These are phyloP conservation scores for Dianthus caryophyllus DNA, from an alignment of 148 eudicot species.

Conservation along the genomic window DNA sequence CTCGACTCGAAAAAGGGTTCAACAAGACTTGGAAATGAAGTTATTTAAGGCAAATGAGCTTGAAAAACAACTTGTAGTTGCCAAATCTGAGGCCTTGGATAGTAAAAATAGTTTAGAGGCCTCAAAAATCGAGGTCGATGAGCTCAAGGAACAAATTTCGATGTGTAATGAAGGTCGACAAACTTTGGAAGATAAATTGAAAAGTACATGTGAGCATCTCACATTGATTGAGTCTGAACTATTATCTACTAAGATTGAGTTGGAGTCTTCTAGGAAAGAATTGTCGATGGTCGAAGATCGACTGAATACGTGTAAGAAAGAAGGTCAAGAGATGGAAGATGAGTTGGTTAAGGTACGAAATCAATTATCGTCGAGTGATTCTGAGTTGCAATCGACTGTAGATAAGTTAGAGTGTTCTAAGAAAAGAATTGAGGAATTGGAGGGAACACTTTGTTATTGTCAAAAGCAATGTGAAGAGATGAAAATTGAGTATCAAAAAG, in stretches of 20 bases:
- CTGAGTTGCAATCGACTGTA: neutral
- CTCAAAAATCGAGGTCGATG: slow-evolving; percentile 7
- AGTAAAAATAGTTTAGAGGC: neutral
- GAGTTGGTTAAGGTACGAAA: slow-evolving; percentile 7
- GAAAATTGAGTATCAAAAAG: slow-evolving; percentile 3
- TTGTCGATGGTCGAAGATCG: slow-evolving; percentile 9
- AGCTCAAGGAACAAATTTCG: slow-evolving; percentile 4
- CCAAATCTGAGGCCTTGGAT: slow-evolving; percentile 10
- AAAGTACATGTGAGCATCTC: slow-evolving; percentile 12
- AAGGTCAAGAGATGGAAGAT: slow-evolving; percentile 8
- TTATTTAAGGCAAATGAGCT: slow-evolving; percentile 10
- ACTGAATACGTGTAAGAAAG: slow-evolving; percentile 1
- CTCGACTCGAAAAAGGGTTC: slow-evolving; percentile 14
- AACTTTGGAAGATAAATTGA: slow-evolving; percentile 11
- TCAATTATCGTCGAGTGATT: neutral
- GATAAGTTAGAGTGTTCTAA: slow-evolving; percentile 11
- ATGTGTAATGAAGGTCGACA: neutral
- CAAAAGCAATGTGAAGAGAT: slow-evolving; percentile 5
- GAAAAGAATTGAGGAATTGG: slow-evolving; percentile 10
- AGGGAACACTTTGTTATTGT: slow-evolving; percentile 12
- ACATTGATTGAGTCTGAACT: slow-evolving; percentile 14
- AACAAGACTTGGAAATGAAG: slow-evolving; percentile 15
- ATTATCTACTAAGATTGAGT: slow-evolving; percentile 5
- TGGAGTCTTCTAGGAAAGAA: slow-evolving; percentile 13
- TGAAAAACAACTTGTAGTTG: slow-evolving; percentile 15